Percentiles rank a stretch among this genome's conserved stretches.
Conservation (phyloP, 1,284 basidiomycete genomes). For the Trichosporon coremiiforme region DNA sequence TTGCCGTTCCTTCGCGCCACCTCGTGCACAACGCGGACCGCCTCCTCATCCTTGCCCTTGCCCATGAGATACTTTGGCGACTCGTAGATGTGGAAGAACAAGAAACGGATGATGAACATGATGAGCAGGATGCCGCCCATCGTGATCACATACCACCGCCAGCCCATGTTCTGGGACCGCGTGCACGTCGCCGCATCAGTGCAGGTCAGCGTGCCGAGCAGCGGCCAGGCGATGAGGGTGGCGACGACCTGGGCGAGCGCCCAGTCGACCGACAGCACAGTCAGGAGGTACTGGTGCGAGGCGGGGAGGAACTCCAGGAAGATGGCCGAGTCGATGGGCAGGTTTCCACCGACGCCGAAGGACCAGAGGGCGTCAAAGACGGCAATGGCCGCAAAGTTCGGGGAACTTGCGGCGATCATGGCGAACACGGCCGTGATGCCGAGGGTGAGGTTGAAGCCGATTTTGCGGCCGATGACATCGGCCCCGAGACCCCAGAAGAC, state of each 20-base stretch:
- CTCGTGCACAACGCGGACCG: constrained; percentile 58
- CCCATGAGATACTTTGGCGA: constrained; percentile 60
- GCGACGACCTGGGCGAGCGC: constrained; percentile 60
- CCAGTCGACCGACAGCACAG: constrained; percentile 68
- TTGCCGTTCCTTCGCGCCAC: constrained; percentile 63
- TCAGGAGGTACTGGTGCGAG: constrained; percentile 63
- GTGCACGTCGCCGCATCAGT: constrained; percentile 28
- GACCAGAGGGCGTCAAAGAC: constrained; percentile 64
- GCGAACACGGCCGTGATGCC: constrained; percentile 66
- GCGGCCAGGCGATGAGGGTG: constrained; percentile 43
- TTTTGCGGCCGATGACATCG: constrained; percentile 60
- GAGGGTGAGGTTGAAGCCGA: constrained; percentile 66
- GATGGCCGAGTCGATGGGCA: constrained; percentile 64
- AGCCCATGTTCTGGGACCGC: constrained; percentile 42
- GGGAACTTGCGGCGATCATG: constrained; percentile 59
- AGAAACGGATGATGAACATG: constrained; percentile 49
- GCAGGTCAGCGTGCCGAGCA: constrained; percentile 38
- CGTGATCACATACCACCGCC: constrained; percentile 61
- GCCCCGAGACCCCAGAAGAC: constrained; percentile 60
- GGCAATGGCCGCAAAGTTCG: constrained; percentile 62
- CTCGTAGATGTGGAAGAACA: constrained; percentile 61
- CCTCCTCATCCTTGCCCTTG: constrained; percentile 65
- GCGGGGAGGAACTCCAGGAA: constrained; percentile 64
- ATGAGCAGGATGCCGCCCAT: constrained; percentile 61
- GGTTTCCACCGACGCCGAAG: constrained; percentile 65